These are phyloP conservation scores for Leishmania tropica DNA, from an alignment of 208 protist genomes.

Conservation along the genomic window DNA sequence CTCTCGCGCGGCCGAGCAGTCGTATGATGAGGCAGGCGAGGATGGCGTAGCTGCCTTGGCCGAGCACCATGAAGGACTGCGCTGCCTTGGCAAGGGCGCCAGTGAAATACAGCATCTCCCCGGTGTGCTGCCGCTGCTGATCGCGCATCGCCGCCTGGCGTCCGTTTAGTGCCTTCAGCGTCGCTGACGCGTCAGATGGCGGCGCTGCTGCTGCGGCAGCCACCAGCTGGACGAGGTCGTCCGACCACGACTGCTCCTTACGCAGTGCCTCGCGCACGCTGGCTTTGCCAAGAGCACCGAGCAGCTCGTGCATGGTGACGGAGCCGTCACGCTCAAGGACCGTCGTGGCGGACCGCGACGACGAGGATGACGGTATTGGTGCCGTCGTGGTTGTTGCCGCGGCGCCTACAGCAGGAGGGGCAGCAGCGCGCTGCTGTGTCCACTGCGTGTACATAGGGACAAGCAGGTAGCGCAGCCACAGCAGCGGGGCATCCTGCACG, in stretches of 20 bases:
- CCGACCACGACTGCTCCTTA: slow-evolving; percentile 8
- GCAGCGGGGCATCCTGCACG: slow-evolving; percentile 29
- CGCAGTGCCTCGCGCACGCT: slow-evolving; percentile 17
- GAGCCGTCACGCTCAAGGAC: slow-evolving; percentile 1
- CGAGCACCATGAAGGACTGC: slow-evolving; percentile 30
- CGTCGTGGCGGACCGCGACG: background rate
- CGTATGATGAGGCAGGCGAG: slow-evolving; percentile 9
- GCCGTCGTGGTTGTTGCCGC: background rate
- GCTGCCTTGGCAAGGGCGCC: slow-evolving; percentile 26
- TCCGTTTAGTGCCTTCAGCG: background rate
- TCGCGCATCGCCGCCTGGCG: slow-evolving; percentile 4
- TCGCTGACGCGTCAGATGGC: background rate
- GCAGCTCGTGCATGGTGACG: slow-evolving; percentile 22
- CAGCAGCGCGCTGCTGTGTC: slow-evolving; percentile 16
- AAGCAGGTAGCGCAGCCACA: slow-evolving; percentile 31
- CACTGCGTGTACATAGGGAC: slow-evolving; percentile 35
- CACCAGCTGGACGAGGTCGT: slow-evolving; percentile 10
- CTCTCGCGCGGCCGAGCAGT: slow-evolving; percentile 15
- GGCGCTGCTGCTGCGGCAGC: background rate
- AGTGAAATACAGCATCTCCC: slow-evolving; percentile 24
- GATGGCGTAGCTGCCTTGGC: slow-evolving; percentile 16
- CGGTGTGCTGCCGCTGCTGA: slow-evolving; percentile 18
- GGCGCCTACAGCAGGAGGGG: background rate
- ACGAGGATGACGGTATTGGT: background rate
- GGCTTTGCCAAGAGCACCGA: slow-evolving; percentile 14